phyloP scores from a whole-genome alignment of 2,329 filamentous ascomycete species.

The Sarocladium brachiariae region DNA sequence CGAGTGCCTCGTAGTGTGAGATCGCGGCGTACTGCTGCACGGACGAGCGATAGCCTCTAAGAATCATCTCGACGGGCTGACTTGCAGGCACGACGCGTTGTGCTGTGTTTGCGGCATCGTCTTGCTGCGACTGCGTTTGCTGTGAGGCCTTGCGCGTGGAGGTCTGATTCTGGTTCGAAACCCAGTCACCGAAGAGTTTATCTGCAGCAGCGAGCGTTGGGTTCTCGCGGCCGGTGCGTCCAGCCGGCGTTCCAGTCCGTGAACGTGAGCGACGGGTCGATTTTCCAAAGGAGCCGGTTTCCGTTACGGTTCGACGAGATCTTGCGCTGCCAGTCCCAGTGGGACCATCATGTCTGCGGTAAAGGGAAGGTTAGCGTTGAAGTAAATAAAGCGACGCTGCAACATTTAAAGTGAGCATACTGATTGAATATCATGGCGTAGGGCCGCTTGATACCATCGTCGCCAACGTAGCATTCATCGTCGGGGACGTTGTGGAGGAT shows the following conservation, averaged over 20 bases:
- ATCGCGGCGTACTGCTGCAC: conserved; percentile 78
- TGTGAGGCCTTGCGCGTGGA: conserved; percentile 14
- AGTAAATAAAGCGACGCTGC: too few species aligned
- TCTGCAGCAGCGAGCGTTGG: conserved; percentile 56
- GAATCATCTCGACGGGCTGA: conserved; percentile 63
- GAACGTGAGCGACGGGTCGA: conserved; percentile 58
- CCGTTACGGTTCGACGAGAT: conserved; percentile 46
- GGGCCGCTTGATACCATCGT: conserved; percentile 57
- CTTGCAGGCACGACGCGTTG: conserved; percentile 24
- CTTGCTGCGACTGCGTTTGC: conserved; percentile 29
- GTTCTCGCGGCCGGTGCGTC: conserved; percentile 47
- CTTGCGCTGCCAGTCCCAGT: conserved; percentile 38
- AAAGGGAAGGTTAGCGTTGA: conserved; percentile 10
- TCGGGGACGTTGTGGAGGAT: conserved; percentile 64
- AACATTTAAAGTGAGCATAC: too few species aligned
- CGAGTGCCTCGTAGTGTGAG: conserved; percentile 80
- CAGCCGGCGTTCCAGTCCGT: conserved; percentile 51
- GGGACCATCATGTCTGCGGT: conserved; percentile 44
- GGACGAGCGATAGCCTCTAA: conserved; percentile 68
- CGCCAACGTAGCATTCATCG: conserved; percentile 59
- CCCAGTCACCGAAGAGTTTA: conserved; percentile 53
- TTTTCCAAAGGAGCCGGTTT: conserved; percentile 60
- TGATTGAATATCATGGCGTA: conserved; percentile 61
- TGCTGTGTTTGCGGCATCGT: conserved; percentile 28
- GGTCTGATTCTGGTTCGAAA: conserved; percentile 35